Evolutionary conservation across 352 stramenopile genomes (phyloP).

Genomic region (Pythium brachiatum): DNA sequence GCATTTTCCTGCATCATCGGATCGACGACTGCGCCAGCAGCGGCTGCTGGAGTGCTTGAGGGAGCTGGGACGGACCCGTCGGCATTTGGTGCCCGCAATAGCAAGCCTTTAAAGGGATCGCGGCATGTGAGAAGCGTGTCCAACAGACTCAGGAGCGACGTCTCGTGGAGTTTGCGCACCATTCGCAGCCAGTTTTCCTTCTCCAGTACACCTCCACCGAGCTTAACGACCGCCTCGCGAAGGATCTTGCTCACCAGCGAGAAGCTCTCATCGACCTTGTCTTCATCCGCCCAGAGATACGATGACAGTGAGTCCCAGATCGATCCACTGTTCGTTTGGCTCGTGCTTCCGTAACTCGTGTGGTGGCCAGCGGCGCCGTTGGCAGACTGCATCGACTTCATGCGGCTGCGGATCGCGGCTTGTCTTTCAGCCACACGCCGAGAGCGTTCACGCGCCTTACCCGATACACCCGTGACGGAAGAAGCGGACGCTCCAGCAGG

Average conservation of each 20-base stretch:
- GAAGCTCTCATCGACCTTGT: constrained; percentile 76
- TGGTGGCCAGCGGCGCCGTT: constrained; percentile 40
- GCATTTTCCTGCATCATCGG: constrained; percentile 89
- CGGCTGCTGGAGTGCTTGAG: constrained; percentile 8
- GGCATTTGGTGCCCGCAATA: constrained; percentile 36
- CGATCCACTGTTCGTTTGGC: constrained; percentile 36
- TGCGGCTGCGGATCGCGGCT: constrained; percentile 73
- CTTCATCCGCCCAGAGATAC: constrained; percentile 82
- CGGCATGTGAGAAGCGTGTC: constrained; percentile 74
- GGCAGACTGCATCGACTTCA: constrained; percentile 74
- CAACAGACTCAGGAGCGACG: constrained; percentile 57
- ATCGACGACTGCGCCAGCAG: constrained; percentile 31
- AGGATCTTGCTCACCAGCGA: constrained; percentile 80
- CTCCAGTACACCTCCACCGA: constrained; percentile 73
- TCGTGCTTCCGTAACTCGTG: constrained; percentile 18
- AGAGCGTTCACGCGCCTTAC: constrained; percentile 76
- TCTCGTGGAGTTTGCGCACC: constrained; percentile 70
- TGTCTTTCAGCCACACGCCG: constrained; percentile 78
- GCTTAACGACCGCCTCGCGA: constrained; percentile 63
- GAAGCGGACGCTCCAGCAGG: constrained; percentile 11
- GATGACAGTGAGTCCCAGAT: constrained; percentile 83
- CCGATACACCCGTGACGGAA: constrained; percentile 51
- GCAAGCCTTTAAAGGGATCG: constrained; percentile 77
- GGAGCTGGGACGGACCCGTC: background rate
- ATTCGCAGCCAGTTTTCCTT: constrained; percentile 87